Conservation (phyloP, 1,139 yeast species). For the Geotrichum cucujoidarum region DNA sequence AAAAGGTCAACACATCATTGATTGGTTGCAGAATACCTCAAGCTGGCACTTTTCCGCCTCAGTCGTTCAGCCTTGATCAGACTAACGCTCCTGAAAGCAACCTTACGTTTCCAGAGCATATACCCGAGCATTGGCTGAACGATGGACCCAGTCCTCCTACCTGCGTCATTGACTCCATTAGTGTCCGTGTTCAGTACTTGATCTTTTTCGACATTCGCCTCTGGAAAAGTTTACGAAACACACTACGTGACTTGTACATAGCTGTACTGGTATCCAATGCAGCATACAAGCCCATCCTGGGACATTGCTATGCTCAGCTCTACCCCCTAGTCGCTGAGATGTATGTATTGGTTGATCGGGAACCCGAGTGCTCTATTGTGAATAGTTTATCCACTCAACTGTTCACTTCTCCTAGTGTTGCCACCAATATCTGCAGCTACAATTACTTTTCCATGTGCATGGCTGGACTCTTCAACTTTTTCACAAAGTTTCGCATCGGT, state of each 20-base stretch:
- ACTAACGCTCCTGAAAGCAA: slow-evolving; percentile 29
- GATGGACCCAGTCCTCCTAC: slow-evolving; percentile 17
- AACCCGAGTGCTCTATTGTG: slow-evolving; percentile 77
- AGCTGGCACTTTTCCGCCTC: slow-evolving; percentile 19
- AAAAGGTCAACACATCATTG: slow-evolving; percentile 25
- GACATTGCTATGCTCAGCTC: slow-evolving; percentile 76
- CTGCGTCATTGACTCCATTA: slow-evolving; percentile 12
- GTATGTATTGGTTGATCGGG: slow-evolving; percentile 67
- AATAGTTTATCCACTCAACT: slow-evolving; percentile 75
- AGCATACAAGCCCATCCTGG: slow-evolving; percentile 54
- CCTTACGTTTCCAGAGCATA: slow-evolving; percentile 47
- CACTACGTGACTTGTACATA: slow-evolving; percentile 64
- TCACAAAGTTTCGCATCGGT: slow-evolving; percentile 53
- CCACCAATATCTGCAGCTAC: slow-evolving; percentile 62
- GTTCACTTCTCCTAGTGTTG: slow-evolving; percentile 77
- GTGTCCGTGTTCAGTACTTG: slow-evolving; percentile 67
- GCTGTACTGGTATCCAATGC: slow-evolving; percentile 65
- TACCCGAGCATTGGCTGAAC: slow-evolving; percentile 42
- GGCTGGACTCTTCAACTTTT: slow-evolving; percentile 60
- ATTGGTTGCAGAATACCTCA: slow-evolving; percentile 32
- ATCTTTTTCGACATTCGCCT: slow-evolving; percentile 65
- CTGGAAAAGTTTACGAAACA: slow-evolving; percentile 60
- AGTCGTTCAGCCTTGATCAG: slow-evolving; percentile 10
- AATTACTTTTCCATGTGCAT: slow-evolving; percentile 67
- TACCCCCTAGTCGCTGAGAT: slow-evolving; percentile 75